phyloP scores from a whole-genome alignment of 1,284 basidiomycete species.

The Naganishia liquefaciens region DNA sequence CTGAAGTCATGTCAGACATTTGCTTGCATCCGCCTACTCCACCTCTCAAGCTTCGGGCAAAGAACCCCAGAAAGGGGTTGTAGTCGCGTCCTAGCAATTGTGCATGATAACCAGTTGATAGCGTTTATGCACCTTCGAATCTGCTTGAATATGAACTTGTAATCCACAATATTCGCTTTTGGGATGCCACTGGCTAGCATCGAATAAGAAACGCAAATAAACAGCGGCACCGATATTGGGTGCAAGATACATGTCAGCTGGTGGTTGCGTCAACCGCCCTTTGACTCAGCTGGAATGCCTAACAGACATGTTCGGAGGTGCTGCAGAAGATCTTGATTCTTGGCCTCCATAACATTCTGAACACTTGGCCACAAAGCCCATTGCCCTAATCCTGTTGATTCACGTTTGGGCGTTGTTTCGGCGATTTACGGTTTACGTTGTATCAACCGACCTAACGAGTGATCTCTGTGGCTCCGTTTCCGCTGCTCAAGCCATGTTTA shows the following conservation, averaged over 20 bases:
- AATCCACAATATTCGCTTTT: not conserved
- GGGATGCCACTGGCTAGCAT: conserved; percentile 1
- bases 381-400: conserved; percentile 2
- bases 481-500: too few relatives aligned
- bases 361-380: not conserved
- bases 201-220: not conserved
- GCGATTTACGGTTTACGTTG: not conserved
- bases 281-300: not conserved
- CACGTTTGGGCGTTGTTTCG: not conserved
- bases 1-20: too few relatives aligned
- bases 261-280: not conserved
- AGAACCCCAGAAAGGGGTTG: too few relatives aligned
- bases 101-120: too few relatives aligned
- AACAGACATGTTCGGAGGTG: not conserved
- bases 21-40: too few relatives aligned
- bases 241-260: not conserved
- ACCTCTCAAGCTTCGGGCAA: too few relatives aligned
- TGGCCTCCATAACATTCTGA: not conserved
- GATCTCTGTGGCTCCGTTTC: not conserved
- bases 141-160: too few relatives aligned
- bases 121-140: too few relatives aligned
- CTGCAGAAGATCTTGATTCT: not conserved
- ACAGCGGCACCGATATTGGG: conserved; percentile 3
- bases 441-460: not conserved
- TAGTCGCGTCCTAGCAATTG: too few relatives aligned